Conservation (phyloP, 1,139 yeast species). For the Pichia sp. region DNA sequence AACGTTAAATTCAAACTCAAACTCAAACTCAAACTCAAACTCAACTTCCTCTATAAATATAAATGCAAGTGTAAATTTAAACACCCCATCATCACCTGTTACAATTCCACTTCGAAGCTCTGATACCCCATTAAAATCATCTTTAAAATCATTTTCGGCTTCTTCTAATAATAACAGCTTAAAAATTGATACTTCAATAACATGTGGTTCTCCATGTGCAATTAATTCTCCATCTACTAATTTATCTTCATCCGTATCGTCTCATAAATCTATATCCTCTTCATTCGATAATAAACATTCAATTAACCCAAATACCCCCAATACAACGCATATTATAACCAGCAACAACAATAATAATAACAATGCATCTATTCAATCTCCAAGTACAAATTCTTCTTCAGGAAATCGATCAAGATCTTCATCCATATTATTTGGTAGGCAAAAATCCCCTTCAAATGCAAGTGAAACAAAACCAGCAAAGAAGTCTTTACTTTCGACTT, state of each 20-base stretch:
- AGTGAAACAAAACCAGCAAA: constrained; percentile 21
- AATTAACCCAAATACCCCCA: too few relatives aligned
- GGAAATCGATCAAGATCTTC: constrained; percentile 18
- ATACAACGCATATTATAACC: too few relatives aligned
- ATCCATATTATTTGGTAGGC: constrained; percentile 14
- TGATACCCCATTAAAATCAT: constrained; percentile 17
- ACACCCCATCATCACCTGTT: neutral
- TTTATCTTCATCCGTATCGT: neutral
- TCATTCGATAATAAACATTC: too few relatives aligned
- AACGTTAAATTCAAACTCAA: neutral
- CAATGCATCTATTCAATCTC: neutral
- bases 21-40: constrained; percentile 6
- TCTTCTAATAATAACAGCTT: neutral
- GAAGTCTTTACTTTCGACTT: constrained; percentile 28
- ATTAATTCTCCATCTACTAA: neutral
- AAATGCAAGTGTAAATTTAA: constrained; percentile 15
- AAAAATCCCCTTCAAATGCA: constrained; percentile 8
- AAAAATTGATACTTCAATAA: constrained; percentile 9
- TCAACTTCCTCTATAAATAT: constrained; percentile 10
- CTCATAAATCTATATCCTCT: neutral
- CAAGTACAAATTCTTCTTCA: constrained; percentile 4
- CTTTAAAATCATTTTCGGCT: constrained; percentile 15
- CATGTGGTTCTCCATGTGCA: neutral
- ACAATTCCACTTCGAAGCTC: constrained; percentile 2
- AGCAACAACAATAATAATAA: too few relatives aligned